phyloP scores from a whole-genome alignment of 2,329 filamentous ascomycete genomes.

The Stemphylium lycopersici region DNA sequence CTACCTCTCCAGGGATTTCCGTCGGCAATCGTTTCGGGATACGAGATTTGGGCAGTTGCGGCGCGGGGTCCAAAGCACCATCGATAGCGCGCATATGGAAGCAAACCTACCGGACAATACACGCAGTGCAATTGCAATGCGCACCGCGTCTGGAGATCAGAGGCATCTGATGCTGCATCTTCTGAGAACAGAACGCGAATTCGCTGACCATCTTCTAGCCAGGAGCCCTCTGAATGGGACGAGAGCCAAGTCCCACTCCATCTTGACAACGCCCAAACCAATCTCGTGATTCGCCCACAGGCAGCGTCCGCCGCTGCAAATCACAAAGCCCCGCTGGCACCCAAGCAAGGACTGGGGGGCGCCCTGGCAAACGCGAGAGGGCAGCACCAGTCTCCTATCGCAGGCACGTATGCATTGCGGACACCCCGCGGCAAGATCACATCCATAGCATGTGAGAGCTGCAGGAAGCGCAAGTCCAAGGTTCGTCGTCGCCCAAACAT shows the following conservation, averaged over 20 bases:
- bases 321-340: slow-evolving; percentile 47
- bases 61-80: slow-evolving; percentile 23
- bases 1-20: slow-evolving; percentile 3
- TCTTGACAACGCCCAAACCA: slow-evolving; percentile 37
- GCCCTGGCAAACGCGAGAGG: slow-evolving; percentile 37
- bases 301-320: slow-evolving; percentile 29
- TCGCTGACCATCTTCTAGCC: slow-evolving; percentile 37
- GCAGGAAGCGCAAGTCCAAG: slow-evolving; percentile 49
- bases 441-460: slow-evolving; percentile 49
- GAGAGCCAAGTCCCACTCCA: slow-evolving; percentile 37
- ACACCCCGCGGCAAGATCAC: slow-evolving; percentile 49
- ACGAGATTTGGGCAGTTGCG: slow-evolving; percentile 10
- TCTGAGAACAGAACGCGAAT: slow-evolving; percentile 5
- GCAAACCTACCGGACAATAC: slow-evolving; percentile 20
- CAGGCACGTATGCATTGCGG: slow-evolving; percentile 45
- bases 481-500: slow-evolving; percentile 18
- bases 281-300: slow-evolving; percentile 39
- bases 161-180: slow-evolving; percentile 12
- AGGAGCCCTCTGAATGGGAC: slow-evolving; percentile 40
- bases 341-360: slow-evolving; percentile 44
- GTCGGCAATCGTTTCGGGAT: slow-evolving; percentile 13
- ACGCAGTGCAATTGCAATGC: slow-evolving; percentile 1
- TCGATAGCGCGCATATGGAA: slow-evolving; percentile 26
- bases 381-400: slow-evolving; percentile 45
- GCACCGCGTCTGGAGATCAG: background rate